Conservation (phyloP, 768 basidiomycete species). For the Dacryopinax spathularia region DNA sequence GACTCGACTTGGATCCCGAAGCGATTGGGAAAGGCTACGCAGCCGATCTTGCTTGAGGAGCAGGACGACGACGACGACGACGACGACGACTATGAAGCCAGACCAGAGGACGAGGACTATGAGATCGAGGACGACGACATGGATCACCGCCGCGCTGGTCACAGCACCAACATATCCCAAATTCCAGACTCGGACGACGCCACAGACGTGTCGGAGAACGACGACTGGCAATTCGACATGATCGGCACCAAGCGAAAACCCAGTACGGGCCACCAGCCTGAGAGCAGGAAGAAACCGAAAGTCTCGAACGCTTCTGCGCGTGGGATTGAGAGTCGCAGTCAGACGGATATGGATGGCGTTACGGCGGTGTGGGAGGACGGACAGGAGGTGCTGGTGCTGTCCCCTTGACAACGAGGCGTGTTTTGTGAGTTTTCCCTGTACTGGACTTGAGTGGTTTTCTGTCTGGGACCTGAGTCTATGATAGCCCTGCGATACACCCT, state of each 20-base stretch:
- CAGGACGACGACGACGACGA: constrained; percentile 3
- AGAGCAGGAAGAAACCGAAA: neutral
- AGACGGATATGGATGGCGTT: neutral
- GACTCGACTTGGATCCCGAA: constrained; percentile 6
- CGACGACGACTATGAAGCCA: constrained; percentile 1
- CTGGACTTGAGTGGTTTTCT: too few species aligned
- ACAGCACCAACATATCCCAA: neutral
- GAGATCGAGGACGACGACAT: neutral
- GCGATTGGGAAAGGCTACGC: constrained; percentile 5
- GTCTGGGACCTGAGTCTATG: too few species aligned
- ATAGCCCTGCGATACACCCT: too few species aligned
- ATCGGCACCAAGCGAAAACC: neutral
- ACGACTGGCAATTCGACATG: neutral
- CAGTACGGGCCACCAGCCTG: neutral
- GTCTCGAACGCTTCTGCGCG: too few species aligned
- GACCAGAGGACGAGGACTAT: neutral
- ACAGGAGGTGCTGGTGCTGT: neutral
- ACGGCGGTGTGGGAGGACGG: constrained; percentile 1
- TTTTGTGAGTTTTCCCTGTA: too few species aligned
- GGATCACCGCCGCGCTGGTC: neutral
- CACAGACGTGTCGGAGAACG: neutral
- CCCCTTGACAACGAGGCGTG: neutral
- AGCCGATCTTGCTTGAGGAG: neutral
- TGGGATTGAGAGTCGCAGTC: too few species aligned
- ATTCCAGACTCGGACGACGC: neutral